These are phyloP conservation scores for Trichoderma brevicompactum DNA, from an alignment of 2,329 filamentous ascomycete genomes.

Conservation along the genomic window DNA sequence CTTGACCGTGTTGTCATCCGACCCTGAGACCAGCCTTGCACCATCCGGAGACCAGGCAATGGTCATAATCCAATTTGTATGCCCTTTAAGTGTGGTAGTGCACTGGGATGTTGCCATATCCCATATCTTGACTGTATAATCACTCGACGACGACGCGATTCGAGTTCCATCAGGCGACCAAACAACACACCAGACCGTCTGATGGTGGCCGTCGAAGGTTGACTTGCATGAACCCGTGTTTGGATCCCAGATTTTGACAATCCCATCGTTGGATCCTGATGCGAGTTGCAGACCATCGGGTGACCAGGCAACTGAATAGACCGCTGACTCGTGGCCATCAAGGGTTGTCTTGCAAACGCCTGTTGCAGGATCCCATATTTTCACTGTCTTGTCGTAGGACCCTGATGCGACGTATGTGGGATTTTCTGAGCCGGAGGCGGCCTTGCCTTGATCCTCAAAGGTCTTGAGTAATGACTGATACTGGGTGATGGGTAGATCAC, in stretches of 20 bases:
- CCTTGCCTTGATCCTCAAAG: neutral
- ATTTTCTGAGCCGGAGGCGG: neutral
- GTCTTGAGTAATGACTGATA: neutral
- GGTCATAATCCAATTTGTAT: neutral
- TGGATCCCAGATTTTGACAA: neutral
- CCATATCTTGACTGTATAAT: neutral
- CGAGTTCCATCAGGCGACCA: neutral
- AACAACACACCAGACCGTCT: neutral
- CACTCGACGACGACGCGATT: neutral
- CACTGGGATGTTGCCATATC: neutral
- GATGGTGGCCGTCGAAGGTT: neutral
- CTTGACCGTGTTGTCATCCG: neutral
- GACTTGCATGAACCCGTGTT: neutral
- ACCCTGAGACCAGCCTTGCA: neutral
- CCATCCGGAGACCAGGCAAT: neutral
- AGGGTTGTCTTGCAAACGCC: neutral
- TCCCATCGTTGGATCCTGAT: neutral
- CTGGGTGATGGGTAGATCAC: neutral
- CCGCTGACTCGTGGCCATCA: neutral
- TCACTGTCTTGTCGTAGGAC: neutral
- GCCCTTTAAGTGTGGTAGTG: neutral
- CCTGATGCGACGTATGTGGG: neutral
- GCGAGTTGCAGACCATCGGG: neutral
- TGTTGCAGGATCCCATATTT: neutral
- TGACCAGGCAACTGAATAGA: neutral